These are phyloP conservation scores for Debaryomyces subglobosus DNA, from an alignment of 1,139 yeast genomes.

Conservation along the genomic window DNA sequence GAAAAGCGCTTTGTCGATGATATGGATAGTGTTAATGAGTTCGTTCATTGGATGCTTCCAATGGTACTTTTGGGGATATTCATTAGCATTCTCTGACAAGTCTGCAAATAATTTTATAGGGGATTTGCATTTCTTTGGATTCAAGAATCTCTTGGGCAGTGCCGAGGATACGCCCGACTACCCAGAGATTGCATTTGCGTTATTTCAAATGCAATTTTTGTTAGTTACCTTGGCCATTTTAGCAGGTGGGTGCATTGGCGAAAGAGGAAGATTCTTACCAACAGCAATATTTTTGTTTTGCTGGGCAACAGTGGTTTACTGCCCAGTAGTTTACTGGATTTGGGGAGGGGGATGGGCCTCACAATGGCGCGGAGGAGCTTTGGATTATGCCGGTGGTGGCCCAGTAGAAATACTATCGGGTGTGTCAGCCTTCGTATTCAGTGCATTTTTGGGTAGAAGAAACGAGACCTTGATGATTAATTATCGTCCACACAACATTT, in stretches of 20 bases:
- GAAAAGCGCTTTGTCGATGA: constrained; percentile 85
- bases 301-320: constrained; percentile 91
- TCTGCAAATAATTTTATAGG: constrained; percentile 88
- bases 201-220: constrained; percentile 89
- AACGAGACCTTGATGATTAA: constrained; percentile 83
- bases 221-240: constrained; percentile 89
- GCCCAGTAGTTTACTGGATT: constrained; percentile 93
- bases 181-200: constrained; percentile 84
- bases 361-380: constrained; percentile 74
- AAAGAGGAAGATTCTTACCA: constrained; percentile 88
- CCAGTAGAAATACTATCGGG: constrained; percentile 95
- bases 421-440: constrained; percentile 84
- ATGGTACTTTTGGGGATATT: constrained; percentile 99
- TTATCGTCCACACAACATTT: constrained; percentile 93
- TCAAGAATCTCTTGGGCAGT: constrained; percentile 67
- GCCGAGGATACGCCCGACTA: constrained; percentile 47
- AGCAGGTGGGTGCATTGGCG: constrained; percentile 89
- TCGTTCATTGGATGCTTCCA: constrained; percentile 81
- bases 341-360: constrained; percentile 97
- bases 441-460: constrained; percentile 81
- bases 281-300: constrained; percentile 78
- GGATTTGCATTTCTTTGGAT: constrained; percentile 78
- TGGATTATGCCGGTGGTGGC: constrained; percentile 98
- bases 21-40: constrained; percentile 79
- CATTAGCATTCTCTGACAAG: constrained; percentile 77